Base-by-base conservation (phyloP, 2,329 filamentous ascomycete genomes). In the Colletotrichum gigasporum region DNA sequence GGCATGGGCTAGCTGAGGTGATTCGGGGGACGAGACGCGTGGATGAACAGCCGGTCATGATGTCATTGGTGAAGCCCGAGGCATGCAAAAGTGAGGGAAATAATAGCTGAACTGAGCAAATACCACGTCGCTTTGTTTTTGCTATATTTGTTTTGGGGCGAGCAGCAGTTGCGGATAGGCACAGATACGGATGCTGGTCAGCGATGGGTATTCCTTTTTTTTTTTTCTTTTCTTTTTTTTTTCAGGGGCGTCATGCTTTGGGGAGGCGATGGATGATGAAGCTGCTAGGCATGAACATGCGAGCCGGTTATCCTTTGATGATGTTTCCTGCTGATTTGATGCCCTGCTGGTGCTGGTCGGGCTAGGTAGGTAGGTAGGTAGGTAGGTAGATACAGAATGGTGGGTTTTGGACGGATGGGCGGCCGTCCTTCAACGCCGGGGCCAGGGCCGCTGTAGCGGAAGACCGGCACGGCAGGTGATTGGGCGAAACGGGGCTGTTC, bases 381-480 rank as follows among this genome's bases (percentile, higher is more conserved):
- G 22, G 16, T 44, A 10, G 14, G 10, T 39, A 7, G 35, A 39
- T 16, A 12, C 35, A 35, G 10, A 44, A 24, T 28, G 22, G 26
- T 34, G 37, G 37, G 35, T 42, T 22, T 20, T 53, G 52, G 34
- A 28, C 24, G 42, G 24, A n/a, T 56, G 52, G 30, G 35, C 18
- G 37, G 14, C 18, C n/a, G n/a, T n/a, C n/a, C n/a, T n/a, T 16
- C 10, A 10, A 14, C 11, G 10, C 54, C 18, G 54, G 47, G 28
- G 4, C 20, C 35, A 51, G 35, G 45, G 18, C 42, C 41, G 26
- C 34, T 32, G 18, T 53, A 24, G 10, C 56, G 62, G 62, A 44
- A 65, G 62, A 48, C 41, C 62, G 56, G 62, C 62, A 65, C 28
- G 22, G 56, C 7, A 10, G 34, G 22, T 45, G 56, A 65, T 65